These are phyloP conservation scores for Flaveria linearis DNA, from an alignment of 129 eudicot genomes.

Conservation along the genomic window DNA sequence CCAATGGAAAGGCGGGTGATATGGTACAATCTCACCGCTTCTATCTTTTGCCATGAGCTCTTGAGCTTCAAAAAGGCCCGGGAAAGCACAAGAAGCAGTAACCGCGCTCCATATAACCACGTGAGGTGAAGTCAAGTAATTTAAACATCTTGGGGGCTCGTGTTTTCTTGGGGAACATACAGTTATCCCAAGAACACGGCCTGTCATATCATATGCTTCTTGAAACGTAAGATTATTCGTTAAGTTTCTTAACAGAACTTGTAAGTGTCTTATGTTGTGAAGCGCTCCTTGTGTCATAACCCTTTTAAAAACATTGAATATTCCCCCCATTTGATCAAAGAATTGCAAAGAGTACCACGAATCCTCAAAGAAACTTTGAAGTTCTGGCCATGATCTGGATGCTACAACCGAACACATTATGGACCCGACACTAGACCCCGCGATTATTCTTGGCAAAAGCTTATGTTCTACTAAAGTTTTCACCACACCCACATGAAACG, in stretches of 20 bases:
- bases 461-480: slow-evolving; percentile 91
- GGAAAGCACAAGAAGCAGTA: slow-evolving; percentile 98
- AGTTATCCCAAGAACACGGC: slow-evolving; percentile 85
- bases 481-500: slow-evolving; percentile 95
- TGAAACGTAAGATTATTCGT: slow-evolving; percentile 92
- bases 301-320: slow-evolving; percentile 71
- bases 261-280: slow-evolving; percentile 86
- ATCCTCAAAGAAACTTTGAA: slow-evolving; percentile 93
- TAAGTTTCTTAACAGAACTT: slow-evolving; percentile 66
- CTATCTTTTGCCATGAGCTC: slow-evolving; percentile 95
- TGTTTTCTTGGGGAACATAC: slow-evolving; percentile 97
- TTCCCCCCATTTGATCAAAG: slow-evolving; percentile 90
- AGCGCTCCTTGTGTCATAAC: slow-evolving; percentile 85
- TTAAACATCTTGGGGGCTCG: slow-evolving; percentile 91
- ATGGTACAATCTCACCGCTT: slow-evolving; percentile 86
- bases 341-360: slow-evolving; percentile 86
- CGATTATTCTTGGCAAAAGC: slow-evolving; percentile 88
- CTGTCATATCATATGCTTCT: slow-evolving; percentile 98
- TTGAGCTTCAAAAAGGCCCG: slow-evolving; percentile 97
- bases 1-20: slow-evolving; percentile 91
- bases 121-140: slow-evolving; percentile 93
- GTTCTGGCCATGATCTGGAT: slow-evolving; percentile 94
- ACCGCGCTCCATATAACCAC: slow-evolving; percentile 99
- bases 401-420: slow-evolving; percentile 85
- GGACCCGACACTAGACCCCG: slow-evolving; percentile 97